A percentile compares a stretch with the other conserved stretches of the same genome.
phyloP scores from a whole-genome alignment of 139 green algal genomes.

The Gonium pectorale region DNA sequence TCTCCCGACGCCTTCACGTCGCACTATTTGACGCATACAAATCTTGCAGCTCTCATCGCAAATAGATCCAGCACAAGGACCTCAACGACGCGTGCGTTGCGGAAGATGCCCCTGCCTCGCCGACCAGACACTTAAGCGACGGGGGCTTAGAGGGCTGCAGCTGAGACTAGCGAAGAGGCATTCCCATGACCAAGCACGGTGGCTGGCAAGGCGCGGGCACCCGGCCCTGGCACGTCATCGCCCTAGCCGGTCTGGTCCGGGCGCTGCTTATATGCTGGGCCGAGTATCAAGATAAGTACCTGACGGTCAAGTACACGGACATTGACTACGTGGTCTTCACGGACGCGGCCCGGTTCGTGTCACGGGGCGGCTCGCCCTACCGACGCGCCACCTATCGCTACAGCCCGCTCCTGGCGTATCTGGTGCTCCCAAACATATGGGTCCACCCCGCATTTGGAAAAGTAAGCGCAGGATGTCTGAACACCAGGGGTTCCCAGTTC shows the following conservation, averaged over 20 bases:
- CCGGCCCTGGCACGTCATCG: neutral
- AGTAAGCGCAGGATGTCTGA: conserved; percentile 44
- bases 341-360: conserved; percentile 62
- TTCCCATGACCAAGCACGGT: too few relatives aligned
- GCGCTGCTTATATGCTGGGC: conserved; percentile 62
- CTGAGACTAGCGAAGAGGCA: too few relatives aligned
- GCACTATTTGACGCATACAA: too few relatives aligned
- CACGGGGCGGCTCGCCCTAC: conserved; percentile 68
- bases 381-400: conserved; percentile 85
- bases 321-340: conserved; percentile 89
- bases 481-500: neutral
- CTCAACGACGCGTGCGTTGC: too few relatives aligned
- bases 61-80: too few relatives aligned
- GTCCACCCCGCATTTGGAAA: conserved; percentile 87
- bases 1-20: too few relatives aligned
- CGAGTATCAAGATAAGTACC: conserved; percentile 75
- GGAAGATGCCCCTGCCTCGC: too few relatives aligned
- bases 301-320: conserved; percentile 91
- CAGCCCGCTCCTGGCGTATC: conserved; percentile 88
- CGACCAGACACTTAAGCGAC: too few relatives aligned
- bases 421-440: conserved; percentile 87
- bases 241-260: conserved; percentile 6
- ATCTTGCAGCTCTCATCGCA: too few relatives aligned
- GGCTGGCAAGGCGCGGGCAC: too few relatives aligned
- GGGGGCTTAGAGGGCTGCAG: too few relatives aligned